Conservation (phyloP, 176 grass and related monocot species). For the Carex pumila region DNA sequence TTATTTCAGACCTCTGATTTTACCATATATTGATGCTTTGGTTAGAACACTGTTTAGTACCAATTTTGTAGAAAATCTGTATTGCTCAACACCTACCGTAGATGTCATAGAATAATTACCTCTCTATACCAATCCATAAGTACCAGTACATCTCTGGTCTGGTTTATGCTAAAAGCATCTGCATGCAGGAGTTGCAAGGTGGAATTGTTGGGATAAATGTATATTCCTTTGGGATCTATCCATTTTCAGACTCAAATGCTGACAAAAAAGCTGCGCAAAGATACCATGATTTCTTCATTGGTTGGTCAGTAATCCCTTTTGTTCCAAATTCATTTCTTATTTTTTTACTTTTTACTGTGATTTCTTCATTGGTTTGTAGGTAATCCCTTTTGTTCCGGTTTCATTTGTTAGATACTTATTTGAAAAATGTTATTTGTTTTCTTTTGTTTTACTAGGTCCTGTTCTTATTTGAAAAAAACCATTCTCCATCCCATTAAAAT, state of each 20-base stretch:
- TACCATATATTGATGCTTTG: not conserved
- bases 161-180: not conserved
- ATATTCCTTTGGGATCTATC: constrained; percentile 42
- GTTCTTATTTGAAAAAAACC: not conserved
- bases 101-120: not conserved
- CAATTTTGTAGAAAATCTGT: not conserved
- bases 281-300: constrained; percentile 12
- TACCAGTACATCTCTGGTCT: not conserved
- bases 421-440: not conserved
- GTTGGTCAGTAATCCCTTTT: constrained; percentile 33
- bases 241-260: constrained; percentile 28
- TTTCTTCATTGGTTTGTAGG: no score
- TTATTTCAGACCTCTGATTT: not conserved
- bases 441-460: not conserved
- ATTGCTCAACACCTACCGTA: not conserved
- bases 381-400: no score
- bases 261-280: constrained; percentile 39
- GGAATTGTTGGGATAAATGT: constrained; percentile 44
- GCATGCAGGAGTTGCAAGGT: constrained; percentile 31
- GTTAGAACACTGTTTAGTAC: not conserved
- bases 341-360: no score
- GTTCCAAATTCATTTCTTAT: no score
- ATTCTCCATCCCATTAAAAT: not conserved
- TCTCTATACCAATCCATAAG: not conserved
- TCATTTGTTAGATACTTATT: not conserved